phyloP scores from a whole-genome alignment of 1,139 yeast species.

The Petasospora rhodanensis region DNA sequence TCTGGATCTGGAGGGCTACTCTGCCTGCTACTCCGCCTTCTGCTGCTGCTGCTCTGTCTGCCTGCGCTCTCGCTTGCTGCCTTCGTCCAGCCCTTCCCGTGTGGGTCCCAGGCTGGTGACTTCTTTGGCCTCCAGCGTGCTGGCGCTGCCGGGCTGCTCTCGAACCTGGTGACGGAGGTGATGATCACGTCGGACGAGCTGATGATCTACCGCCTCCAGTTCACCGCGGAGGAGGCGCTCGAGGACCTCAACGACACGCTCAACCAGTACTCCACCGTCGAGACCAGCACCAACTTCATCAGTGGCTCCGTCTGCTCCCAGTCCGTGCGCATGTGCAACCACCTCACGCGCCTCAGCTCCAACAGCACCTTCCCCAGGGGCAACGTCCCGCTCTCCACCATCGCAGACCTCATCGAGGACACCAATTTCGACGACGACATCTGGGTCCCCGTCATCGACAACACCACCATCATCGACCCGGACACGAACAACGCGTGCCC shows the following conservation, averaged over 20 bases:
- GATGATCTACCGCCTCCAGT: conserved; percentile 10
- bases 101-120: no score
- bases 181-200: conserved; percentile 3
- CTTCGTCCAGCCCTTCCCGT: conserved; percentile 3
- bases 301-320: conserved; percentile 39
- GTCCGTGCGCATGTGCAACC: conserved; percentile 43
- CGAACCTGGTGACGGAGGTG: conserved; percentile 4
- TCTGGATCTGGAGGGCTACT: no score
- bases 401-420: conserved; percentile 3
- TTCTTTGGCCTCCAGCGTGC: no score
- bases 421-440: no score
- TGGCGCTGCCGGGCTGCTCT: no score
- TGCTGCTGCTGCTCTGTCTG: background rate
- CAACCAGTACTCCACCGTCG: conserved; percentile 45
- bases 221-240: conserved; percentile 12
- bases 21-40: no score
- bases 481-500: conserved; percentile 5
- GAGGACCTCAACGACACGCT: conserved; percentile 42
- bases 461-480: conserved; percentile 1
- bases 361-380: no score
- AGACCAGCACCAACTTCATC: conserved; percentile 39
- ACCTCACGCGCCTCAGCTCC: conserved; percentile 26
- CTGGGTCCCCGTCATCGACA: conserved; percentile 1
- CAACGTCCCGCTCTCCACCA: conserved; percentile 4
- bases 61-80: background rate